These are phyloP conservation scores for Zasmidium cellare DNA, from an alignment of 2,329 filamentous ascomycete genomes.

Conservation along the genomic window DNA sequence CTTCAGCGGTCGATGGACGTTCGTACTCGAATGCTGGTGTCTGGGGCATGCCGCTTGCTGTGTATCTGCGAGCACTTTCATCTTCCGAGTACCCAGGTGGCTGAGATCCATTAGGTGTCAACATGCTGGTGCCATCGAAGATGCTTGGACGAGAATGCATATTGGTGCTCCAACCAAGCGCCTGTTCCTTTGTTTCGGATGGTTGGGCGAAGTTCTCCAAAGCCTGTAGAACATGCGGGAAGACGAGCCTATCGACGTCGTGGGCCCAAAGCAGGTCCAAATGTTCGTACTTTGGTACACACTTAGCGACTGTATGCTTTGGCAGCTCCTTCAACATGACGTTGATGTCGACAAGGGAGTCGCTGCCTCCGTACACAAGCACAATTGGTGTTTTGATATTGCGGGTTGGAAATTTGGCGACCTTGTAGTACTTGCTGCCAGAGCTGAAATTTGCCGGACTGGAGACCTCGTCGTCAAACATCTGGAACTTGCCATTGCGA, in stretches of 20 bases:
- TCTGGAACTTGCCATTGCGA: slow-evolving; percentile 91
- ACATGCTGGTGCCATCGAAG: slow-evolving; percentile 19
- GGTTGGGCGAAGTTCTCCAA: slow-evolving; percentile 63
- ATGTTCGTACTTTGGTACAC: slow-evolving; percentile 92
- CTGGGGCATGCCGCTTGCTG: slow-evolving; percentile 13
- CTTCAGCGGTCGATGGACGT: slow-evolving; percentile 21
- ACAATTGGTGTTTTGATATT: slow-evolving; percentile 97
- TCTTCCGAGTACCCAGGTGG: slow-evolving; percentile 33
- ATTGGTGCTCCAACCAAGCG: slow-evolving; percentile 19
- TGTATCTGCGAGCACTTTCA: slow-evolving; percentile 18
- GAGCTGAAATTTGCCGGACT: slow-evolving; percentile 70
- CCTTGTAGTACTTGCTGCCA: slow-evolving; percentile 85
- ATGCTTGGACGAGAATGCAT: slow-evolving; percentile 21
- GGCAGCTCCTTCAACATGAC: slow-evolving; percentile 90
- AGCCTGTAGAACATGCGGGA: slow-evolving; percentile 87
- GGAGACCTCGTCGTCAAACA: slow-evolving; percentile 95
- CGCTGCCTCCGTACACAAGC: slow-evolving; percentile 87
- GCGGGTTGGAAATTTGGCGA: slow-evolving; percentile 90
- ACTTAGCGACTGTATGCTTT: slow-evolving; percentile 76
- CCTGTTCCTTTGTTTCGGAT: slow-evolving; percentile 23
- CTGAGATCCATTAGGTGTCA: slow-evolving; percentile 20
- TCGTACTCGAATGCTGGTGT: slow-evolving; percentile 23
- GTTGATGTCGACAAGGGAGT: slow-evolving; percentile 90
- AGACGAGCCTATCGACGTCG: slow-evolving; percentile 81
- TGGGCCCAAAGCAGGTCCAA: slow-evolving; percentile 93